Base-by-base conservation (phyloP, 371 early-diverging fungal genomes). In the Mortierella sp. region DNA sequence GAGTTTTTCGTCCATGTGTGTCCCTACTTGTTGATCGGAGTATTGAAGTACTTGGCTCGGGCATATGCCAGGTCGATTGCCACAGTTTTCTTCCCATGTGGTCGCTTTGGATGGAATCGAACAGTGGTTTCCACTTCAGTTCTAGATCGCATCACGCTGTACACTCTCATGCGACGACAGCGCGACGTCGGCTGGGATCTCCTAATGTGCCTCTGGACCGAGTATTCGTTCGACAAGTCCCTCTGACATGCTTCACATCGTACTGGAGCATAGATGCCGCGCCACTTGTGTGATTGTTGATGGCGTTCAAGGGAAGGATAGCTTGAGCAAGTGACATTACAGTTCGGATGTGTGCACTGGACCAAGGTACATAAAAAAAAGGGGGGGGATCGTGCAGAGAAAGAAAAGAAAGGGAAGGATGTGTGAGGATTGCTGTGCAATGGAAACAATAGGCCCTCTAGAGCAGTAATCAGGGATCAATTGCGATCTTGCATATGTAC, bases 11-110 rank as follows among this genome's bases (percentile, higher is more conserved):
- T n/a, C n/a, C n/a, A n/a, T n/a, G n/a, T n/a, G n/a, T n/a, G n/a
- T n/a, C n/a, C n/a, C 34, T 34, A 34, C 34, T 34, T 34, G 34
- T 10, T 34, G 34, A 34, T 10, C 10, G 34, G 34, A 7, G 34
- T 34, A 34, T 12, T 14, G 3, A 48, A 21, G 49, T 48, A 54
- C 24, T 48, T 46, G 28, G 55, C 43, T 0, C 40, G 41, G 13
- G 37, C 60, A 27, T 46, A 17, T 2, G 29, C 56, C 14, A 67
- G 54, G 49, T 68, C 51, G 10, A 76, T 43, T 2, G 17, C 41
- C 8, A 51, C 58, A 7, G 76, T 68, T 46, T 76, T 76, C 27
- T 64, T 76, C 0, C 76, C 76, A 31, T 76, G 76, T 2, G 69
- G 45, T 3, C 69, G 41, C 46, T 64, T 64, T 0, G 76, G 76